These are phyloP conservation scores for Pseudogymnoascus verrucosus DNA, from an alignment of 2,329 filamentous ascomycete species.

Conservation along the genomic window DNA sequence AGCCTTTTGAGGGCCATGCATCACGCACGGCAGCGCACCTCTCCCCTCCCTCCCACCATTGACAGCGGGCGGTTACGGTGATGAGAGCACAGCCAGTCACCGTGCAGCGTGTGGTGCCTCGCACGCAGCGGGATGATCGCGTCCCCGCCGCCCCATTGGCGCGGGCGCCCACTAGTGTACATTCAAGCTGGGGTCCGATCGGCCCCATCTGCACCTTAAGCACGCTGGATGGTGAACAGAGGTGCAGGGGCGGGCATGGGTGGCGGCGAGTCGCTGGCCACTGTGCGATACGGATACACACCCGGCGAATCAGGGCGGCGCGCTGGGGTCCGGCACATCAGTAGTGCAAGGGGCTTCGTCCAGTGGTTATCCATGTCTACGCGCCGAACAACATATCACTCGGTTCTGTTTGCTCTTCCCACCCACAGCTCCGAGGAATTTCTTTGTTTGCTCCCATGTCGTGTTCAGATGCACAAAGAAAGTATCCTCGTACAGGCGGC, in stretches of 20 bases:
- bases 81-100: not conserved
- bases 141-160: not conserved
- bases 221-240: not conserved
- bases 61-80: conserved; percentile 4
- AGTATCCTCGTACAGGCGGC: not conserved
- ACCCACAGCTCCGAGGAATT: not conserved
- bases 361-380: conserved; percentile 1
- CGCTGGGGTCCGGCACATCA: not conserved
- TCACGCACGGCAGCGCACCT: not conserved
- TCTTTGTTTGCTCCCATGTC: not conserved
- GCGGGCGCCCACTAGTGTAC: not conserved
- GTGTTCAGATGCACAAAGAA: not conserved
- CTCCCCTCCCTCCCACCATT: not conserved
- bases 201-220: not conserved
- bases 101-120: not conserved
- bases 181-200: conserved; percentile 2
- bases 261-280: conserved; percentile 1
- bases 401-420: not conserved
- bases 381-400: not conserved
- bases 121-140: conserved; percentile 4
- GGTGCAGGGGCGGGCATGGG: not conserved
- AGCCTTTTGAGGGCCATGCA: conserved; percentile 2
- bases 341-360: conserved; percentile 6
- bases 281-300: not conserved
- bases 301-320: not conserved